Base-by-base conservation (phyloP, 2,329 filamentous ascomycete genomes). In the Ophiosphaerella narmari region DNA sequence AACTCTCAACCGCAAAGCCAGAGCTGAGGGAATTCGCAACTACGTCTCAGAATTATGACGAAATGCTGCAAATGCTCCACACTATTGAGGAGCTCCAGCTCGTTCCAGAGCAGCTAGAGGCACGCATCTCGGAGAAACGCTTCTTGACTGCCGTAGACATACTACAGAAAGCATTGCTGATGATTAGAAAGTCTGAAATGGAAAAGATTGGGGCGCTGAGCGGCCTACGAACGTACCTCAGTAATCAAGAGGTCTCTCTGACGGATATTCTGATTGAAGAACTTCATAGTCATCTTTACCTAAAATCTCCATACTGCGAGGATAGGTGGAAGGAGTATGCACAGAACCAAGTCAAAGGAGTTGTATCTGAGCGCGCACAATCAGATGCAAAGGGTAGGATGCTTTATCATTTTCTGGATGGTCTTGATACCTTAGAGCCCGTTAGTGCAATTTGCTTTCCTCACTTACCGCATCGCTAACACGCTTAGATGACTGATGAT, bases 261-360 rank as follows among this genome's bases (percentile, higher is more conserved):
- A 93, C 93, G 67, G 94, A 99, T 67, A 97, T 97, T 45, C 73
- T 99, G 48, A 86, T 97, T n/a, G 94, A 99, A 71, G 94, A 99
- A 73, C 80, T 99, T 31, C 94, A 99, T 70, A 94, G 96, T 70
- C 94, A 99, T 74, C 81, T 99, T 4, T 99, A 99, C 69, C 84
- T 99, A 34, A 97, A 97, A 71, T 97, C 93, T 3, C 94, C 93
- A 0, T 99, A 99, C 70, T 97, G 93, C 68, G 91, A 96, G 69
- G 91, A 96, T 70, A 82, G 94, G 60, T 99, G 94, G 94, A 95
- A 96, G 73, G 84, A 83, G 50, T 84, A 96, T 52, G 82, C 87
- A 33, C 88, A 87, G 62, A 83, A 82, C 33, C 86, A 89, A 57
- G 80, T 83, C 40, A 76, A 75, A 37, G 62, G 67, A 8, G 69